Evolutionary conservation across 306 rosid species (phyloP).

Genomic region (Vigna nakashimae): DNA sequence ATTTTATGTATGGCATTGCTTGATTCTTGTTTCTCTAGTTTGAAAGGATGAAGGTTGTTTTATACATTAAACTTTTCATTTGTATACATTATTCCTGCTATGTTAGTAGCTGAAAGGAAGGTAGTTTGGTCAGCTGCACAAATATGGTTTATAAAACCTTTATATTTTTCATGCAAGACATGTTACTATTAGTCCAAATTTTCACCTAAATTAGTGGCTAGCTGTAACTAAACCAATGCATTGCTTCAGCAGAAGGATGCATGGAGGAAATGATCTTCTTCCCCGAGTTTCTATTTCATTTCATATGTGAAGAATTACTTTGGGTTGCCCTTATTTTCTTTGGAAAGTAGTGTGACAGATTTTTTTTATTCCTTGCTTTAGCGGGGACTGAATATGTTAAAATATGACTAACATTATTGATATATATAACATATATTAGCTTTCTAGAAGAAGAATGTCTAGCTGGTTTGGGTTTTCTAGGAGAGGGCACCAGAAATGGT

Average conservation of each 20-base stretch:
- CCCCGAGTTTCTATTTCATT: too few species aligned
- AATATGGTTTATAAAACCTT: constrained; percentile 24
- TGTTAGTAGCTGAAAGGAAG: too few species aligned
- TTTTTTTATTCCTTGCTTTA: background rate
- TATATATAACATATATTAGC: background rate
- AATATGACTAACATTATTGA: constrained; percentile 11
- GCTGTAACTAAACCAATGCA: background rate
- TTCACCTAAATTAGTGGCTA: background rate
- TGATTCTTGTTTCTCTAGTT: constrained; percentile 32
- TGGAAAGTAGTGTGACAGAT: background rate
- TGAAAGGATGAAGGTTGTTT: constrained; percentile 18
- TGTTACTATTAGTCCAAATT: background rate
- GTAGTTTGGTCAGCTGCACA: background rate
- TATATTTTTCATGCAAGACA: constrained; percentile 1
- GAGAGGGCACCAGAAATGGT: constrained; percentile 19
- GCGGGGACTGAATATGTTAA: background rate
- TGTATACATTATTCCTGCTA: too few species aligned
- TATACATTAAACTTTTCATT: too few species aligned
- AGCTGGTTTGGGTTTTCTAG: background rate
- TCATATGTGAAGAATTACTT: too few species aligned
- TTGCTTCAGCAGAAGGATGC: constrained; percentile 4
- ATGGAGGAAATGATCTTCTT: background rate
- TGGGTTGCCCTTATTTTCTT: background rate
- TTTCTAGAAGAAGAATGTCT: constrained; percentile 24
- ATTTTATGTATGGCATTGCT: constrained; percentile 24